Evolutionary conservation across 2,329 filamentous ascomycete genomes (phyloP), one percentile per base, ranked within the genome.

Genomic region (Nemania abortiva): DNA sequence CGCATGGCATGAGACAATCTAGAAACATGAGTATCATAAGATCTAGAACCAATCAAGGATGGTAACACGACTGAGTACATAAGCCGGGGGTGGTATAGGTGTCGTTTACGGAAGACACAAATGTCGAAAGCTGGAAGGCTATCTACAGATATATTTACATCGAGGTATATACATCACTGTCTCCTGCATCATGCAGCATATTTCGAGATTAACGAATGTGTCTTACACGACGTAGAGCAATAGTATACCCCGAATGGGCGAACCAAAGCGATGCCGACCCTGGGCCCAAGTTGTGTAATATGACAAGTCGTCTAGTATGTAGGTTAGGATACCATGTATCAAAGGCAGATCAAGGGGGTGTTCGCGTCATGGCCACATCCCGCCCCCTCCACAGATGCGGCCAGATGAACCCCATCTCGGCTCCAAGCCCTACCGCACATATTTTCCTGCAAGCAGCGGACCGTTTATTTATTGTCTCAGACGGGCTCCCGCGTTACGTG

Each of bases 401-500:
- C 54, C 20, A 39, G 1, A 49, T 54, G 63, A 42, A 31, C 34
- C 54, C 31, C 37, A 22, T 57, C 47, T 57, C 47, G 31, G 31
- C 31, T 50, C 20, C n/a, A 52, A 52, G 55, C 66, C 47, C 13
- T 66, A 55, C 58, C 27, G 22, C 31, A 54, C 34, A 11, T 49
- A 27, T 37, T 60, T 29, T 20, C 39, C 39, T 63, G 53, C 47
- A 63, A 37, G 59, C 34, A 60, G 59, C 39, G 37, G 27, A 49
- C 54, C 39, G 63, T 58, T 59, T 60, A 39, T 45, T 50, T 60
- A 37, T 15, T 52, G 54, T 66, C 54, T 56, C 20, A 57, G n/a
- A 13, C 57, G 62, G 57, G 22, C 45, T 42, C 20, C 31, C 56
- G 47, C 47, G 22, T 59, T 58, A 20, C 31, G 61, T 64, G 68